These are phyloP conservation scores for Groenewaldozyma salmanticensis DNA, from an alignment of 805 yeast genomes.

Conservation along the genomic window DNA sequence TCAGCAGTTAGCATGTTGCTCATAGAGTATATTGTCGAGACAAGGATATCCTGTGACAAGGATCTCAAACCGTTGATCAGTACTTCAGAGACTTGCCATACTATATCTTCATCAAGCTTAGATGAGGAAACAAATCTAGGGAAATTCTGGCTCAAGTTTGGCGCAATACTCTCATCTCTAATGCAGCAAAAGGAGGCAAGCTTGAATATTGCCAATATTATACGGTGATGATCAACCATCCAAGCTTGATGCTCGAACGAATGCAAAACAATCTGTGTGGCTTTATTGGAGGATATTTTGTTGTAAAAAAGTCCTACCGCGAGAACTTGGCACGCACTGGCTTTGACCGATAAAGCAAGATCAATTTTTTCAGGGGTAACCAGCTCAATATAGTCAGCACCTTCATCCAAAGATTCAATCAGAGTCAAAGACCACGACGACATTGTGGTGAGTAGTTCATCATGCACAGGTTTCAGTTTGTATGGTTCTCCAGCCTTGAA, in stretches of 20 bases:
- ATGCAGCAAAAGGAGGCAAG: conserved; percentile 46
- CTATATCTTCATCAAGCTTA: conserved; percentile 40
- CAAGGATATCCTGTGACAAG: conserved; percentile 70
- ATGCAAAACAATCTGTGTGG: conserved; percentile 38
- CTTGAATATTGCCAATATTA: conserved; percentile 44
- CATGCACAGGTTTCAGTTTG: neutral
- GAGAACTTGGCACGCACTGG: conserved; percentile 49
- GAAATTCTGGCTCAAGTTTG: conserved; percentile 28
- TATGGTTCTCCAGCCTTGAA: conserved; percentile 4
- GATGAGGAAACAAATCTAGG: conserved; percentile 36
- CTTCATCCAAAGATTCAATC: conserved; percentile 43
- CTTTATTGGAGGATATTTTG: conserved; percentile 34
- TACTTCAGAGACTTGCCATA: conserved; percentile 43
- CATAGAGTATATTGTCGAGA: conserved; percentile 75
- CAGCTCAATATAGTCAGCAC: conserved; percentile 46
- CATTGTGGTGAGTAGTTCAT: conserved; percentile 12
- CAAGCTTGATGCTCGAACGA: conserved; percentile 42
- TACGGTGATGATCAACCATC: conserved; percentile 36
- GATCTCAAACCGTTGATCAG: conserved; percentile 60
- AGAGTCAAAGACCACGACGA: conserved; percentile 25
- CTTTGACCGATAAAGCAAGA: conserved; percentile 45
- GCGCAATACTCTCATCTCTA: conserved; percentile 21
- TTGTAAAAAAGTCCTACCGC: conserved; percentile 45
- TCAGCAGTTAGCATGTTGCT: conserved; percentile 60
- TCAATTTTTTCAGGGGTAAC: conserved; percentile 39